Base-by-base conservation (phyloP, 257 asterid species). In the Paraleonurus japonicus region DNA sequence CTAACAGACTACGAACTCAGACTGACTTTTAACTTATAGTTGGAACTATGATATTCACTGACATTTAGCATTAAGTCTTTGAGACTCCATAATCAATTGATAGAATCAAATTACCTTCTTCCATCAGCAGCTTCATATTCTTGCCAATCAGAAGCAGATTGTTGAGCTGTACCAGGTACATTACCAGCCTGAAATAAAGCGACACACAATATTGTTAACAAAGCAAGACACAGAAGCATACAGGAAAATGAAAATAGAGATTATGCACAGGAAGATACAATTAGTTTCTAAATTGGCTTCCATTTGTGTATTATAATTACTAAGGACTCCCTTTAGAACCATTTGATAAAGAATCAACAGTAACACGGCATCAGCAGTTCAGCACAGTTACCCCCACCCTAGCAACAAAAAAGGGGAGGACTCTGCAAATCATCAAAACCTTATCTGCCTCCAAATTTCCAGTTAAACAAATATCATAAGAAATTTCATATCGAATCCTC, bases 71-170 rank as follows among this genome's bases (percentile, higher is more conserved):
- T 60, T 23, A 32, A 48, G 33, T 67, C 65, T 47, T 60, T 23
- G 33, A 57, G 35, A 70, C 68, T 47, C 48, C 39, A 71, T 35
- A 55, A 58, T 45, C 32, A 80, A 63, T 19, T 37, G 51, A 65
- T 51, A 30, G 61, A 66, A 59, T 37, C 17, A 23, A 65, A 43
- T 76, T 67, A 90, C 99, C 96, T 92, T 80, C 96, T 87, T 63
- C 99, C 99, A 78, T 90, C 97, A 73, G 92, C 84, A 79, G 92
- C 90, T 68, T 88, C 92, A 78, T 79, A 87, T 77, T 95, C 99
- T 85, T 88, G 98, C 99, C 99, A 95, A 81, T 91, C 96, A 55
- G 93, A 88, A 58, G 86, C 85, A 79, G 79, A 76, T 73, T 82
- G 97, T 61, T 78, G 87, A 77, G 87, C 59, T 23, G 76, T 50